phyloP scores from a whole-genome alignment of 2,329 filamentous ascomycete species.

The Rutstroemia sp. region DNA sequence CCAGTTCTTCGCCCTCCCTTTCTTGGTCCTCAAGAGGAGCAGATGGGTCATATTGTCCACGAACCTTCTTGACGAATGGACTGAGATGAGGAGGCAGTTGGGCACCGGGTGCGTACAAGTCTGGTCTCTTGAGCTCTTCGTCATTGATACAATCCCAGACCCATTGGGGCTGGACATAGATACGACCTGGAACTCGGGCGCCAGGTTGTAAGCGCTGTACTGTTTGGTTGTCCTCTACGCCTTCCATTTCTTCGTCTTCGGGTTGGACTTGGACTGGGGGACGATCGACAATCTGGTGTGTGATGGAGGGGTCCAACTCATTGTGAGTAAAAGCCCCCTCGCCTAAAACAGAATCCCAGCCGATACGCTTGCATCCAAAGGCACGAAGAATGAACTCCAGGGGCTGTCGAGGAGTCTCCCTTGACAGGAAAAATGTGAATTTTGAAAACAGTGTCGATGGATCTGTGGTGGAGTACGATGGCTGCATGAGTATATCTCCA shows the following conservation, averaged over 20 bases:
- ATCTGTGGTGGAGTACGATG: slow-evolving; percentile 56
- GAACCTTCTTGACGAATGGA: slow-evolving; percentile 83
- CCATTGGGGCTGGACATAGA: slow-evolving; percentile 96
- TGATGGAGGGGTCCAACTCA: slow-evolving; percentile 81
- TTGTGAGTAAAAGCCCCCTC: slow-evolving; percentile 88
- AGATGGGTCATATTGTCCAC: slow-evolving; percentile 87
- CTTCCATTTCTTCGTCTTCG: slow-evolving; percentile 39
- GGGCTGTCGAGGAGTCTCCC: slow-evolving; percentile 84
- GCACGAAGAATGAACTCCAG: slow-evolving; percentile 89
- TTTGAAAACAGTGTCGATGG: slow-evolving; percentile 74
- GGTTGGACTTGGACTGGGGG: slow-evolving; percentile 57
- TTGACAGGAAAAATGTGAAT: slow-evolving; percentile 86
- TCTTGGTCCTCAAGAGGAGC: slow-evolving; percentile 81
- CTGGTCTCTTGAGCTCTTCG: slow-evolving; percentile 76
- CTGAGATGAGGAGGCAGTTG: slow-evolving; percentile 90
- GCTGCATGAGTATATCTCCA: slow-evolving; percentile 81
- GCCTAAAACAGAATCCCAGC: slow-evolving; percentile 86
- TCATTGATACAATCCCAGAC: slow-evolving; percentile 97
- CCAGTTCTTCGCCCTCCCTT: slow-evolving; percentile 74
- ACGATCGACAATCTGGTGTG: slow-evolving; percentile 92
- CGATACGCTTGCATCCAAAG: slow-evolving; percentile 92
- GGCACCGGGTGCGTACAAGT: slow-evolving; percentile 84
- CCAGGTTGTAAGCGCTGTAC: slow-evolving; percentile 51
- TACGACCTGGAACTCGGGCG: slow-evolving; percentile 79
- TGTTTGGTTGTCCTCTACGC: slow-evolving; percentile 54